Base-by-base conservation (phyloP, 768 basidiomycete genomes). In the Pilatotrama ljubarskyi region DNA sequence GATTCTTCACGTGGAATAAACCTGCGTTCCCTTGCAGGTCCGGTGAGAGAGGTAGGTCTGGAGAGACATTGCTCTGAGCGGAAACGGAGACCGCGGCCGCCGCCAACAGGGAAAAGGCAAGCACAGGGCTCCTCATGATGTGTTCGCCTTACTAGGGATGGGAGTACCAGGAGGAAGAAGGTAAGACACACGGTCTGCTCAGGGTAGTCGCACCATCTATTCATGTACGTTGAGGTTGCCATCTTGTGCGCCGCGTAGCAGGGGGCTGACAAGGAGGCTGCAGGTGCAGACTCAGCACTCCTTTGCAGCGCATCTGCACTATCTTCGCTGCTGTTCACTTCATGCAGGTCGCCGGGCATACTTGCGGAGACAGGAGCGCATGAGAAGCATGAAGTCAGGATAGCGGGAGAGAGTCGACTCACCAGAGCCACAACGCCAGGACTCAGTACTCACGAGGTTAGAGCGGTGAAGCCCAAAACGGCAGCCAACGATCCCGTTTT, bases 91-190 rank as follows among this genome's bases (percentile, higher is more conserved):
- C 40, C 2, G 65, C 58, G 6, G 62, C 68, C 1, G 65, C 68
- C 26, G 66, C 68, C 51, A 69, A 51, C 57, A 69, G 37, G 44
- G 64, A 60, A 40, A 69, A 67, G 22, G 62, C 62, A 51, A 69
- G 43, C 35, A 60, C 59, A 17, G 66, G 66, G 48, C 64, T 67
- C 37, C 64, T 66, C 68, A 69, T 69, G 42, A 24, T 57, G 24
- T 44, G 20, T 2, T 29, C 47, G 14, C 13, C n/a, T 36, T 2
- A 11, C 13, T 26, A 25, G 22, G 15, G 24, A 20, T 24, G 54
- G 26, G 4, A 7, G 3, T 29, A 1, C 24, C 15, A 35, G 47
- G 13, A 10, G 26, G 24, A 22, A 20, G 15, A 37, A 9, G 7
- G 22, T 13, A 35, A 50, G n/a, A 40, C 4, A n/a, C n/a, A 14